These are phyloP conservation scores for Chloris gayana DNA, from an alignment of 176 grass and related monocot genomes.

Conservation along the genomic window DNA sequence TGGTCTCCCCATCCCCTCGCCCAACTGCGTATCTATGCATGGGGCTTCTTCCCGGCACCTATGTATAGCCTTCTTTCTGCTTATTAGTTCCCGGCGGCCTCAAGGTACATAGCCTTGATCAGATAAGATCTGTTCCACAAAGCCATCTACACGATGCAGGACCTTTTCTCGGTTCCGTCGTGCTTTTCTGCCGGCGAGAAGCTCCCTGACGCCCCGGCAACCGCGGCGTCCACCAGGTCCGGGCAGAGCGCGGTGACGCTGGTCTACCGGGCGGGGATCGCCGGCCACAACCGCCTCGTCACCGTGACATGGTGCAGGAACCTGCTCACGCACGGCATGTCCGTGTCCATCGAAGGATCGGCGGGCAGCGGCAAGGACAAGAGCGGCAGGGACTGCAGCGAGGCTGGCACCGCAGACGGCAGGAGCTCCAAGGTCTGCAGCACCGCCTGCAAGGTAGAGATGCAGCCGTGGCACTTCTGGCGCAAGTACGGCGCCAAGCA, in stretches of 20 bases:
- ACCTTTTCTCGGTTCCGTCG: constrained; percentile 71
- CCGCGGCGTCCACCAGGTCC: constrained; percentile 36
- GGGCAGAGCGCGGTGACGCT: constrained; percentile 60
- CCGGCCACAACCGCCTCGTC: constrained; percentile 57
- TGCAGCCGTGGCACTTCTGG: constrained; percentile 93
- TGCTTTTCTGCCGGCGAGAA: constrained; percentile 78
- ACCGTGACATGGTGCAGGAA: constrained; percentile 90
- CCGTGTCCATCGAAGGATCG: constrained; percentile 71
- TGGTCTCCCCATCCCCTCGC: constrained; percentile 45
- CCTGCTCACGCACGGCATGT: constrained; percentile 75
- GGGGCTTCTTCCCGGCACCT: constrained; percentile 32
- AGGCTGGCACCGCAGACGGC: neutral
- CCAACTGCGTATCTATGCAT: constrained; percentile 46
- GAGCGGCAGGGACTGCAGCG: constrained; percentile 40
- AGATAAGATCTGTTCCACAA: neutral
- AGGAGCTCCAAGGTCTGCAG: constrained; percentile 24
- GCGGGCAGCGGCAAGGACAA: constrained; percentile 51
- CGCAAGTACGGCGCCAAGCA: constrained; percentile 76
- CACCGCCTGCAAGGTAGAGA: constrained; percentile 79
- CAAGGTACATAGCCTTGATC: constrained; percentile 2
- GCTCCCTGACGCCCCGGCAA: constrained; percentile 40
- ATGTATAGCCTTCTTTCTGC: constrained; percentile 45
- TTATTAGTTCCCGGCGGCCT: constrained; percentile 11
- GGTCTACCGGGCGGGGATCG: constrained; percentile 65
- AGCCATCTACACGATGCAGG: constrained; percentile 61